Evolutionary conservation across 2,329 filamentous ascomycete species (phyloP), one percentile per base, ranked within the genome.

Genomic region (Botryotinia globosa): DNA sequence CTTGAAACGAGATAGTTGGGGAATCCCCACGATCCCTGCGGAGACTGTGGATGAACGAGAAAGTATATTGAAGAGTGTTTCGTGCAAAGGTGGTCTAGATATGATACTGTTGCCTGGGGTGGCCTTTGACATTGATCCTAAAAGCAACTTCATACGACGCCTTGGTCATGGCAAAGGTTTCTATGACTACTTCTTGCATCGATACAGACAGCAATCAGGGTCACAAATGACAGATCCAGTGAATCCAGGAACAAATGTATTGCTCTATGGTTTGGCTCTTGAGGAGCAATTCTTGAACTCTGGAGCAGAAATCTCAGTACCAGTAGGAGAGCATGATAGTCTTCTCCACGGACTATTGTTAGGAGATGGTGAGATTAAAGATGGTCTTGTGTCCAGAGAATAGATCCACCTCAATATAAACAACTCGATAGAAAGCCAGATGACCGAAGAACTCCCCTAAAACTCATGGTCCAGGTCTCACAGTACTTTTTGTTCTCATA

Each of bases 101-200:
- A 82, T 99, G 76, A 92, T 99, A 75, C 86, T 99, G 42, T 89
- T 98, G 85, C 96, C 96, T 1, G 96, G 94, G 20, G 92, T 99
- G 79, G 95, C 94, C 4, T 99, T 99, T 82, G 94, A 98, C 81
- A 77, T 85, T 68, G 86, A 89, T 74, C 81, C 83, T 22, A 79
- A 82, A 18, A 82, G 82, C 37, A 85, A 85, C 4, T 84, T 84
- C 20, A 87, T 96, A 74, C 88, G 91, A 77, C 88, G 96, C 77
- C 87, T 98, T 32, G 96, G 96, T 58, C 96, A 99, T 82, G 96
- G 96, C 72, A 97, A 94, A 82, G 96, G 96, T 45, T 99, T 97
- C 84, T 99, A 99, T 85, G 96, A 99, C 84, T 92, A 90, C 82
- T 99, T 97, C 82, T 84, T 99, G 80, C 89, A 91, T 79, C 89